Conservation (phyloP, 2,329 filamentous ascomycete species). For the Penicillium sp. region DNA sequence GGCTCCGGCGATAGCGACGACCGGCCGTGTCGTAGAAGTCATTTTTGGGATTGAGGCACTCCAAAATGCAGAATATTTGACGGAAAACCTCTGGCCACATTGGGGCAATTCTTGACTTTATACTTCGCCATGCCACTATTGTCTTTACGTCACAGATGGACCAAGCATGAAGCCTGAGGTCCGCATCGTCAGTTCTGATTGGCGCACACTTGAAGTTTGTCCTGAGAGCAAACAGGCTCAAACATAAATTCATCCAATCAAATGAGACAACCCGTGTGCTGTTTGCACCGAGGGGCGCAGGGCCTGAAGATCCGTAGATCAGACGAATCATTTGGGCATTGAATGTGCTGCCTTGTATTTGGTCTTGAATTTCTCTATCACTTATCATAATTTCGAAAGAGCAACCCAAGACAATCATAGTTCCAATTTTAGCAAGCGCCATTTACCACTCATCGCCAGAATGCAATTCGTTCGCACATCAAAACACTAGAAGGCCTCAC, state of each 20-base stretch:
- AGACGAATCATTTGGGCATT: too few relatives aligned
- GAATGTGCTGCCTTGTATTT: too few relatives aligned
- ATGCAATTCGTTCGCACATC: background rate
- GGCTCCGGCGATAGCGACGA: conserved; percentile 29
- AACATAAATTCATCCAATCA: background rate
- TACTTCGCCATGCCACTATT: background rate
- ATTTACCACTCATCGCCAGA: background rate
- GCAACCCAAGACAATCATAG: background rate
- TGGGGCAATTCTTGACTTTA: background rate
- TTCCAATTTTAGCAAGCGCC: background rate
- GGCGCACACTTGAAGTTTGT: background rate
- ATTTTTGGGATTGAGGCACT: background rate
- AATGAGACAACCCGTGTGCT: background rate
- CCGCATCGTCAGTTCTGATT: background rate
- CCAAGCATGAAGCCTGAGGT: background rate
- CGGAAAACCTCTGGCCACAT: background rate
- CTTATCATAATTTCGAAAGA: background rate
- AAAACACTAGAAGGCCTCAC: background rate
- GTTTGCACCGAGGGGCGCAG: background rate
- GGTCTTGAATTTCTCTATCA: too few relatives aligned
- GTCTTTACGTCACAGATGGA: background rate
- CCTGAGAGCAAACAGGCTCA: background rate
- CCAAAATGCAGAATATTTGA: too few relatives aligned
- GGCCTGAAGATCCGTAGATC: background rate
- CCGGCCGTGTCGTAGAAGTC: conserved; percentile 1